Base-by-base conservation (phyloP, 495 filamentous ascomycete species). In the Neurospora tetrasperma region DNA sequence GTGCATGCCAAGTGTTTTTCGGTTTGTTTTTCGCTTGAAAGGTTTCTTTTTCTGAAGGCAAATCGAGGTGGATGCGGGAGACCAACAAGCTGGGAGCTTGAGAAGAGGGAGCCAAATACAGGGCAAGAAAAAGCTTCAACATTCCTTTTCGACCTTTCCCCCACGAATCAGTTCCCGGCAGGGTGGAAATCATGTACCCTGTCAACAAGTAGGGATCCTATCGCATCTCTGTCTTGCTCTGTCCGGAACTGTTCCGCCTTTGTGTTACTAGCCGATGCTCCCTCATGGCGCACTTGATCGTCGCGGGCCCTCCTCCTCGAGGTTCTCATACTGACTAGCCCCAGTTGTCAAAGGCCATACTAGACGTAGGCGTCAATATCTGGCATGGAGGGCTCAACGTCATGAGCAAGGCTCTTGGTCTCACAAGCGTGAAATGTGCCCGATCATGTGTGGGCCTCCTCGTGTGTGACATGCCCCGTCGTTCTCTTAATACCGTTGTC, bases 401-500 rank as follows among this genome's bases (percentile, higher is more conserved):
- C 54, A 66, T 66, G 27, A 66, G 54, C 54, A 31, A 31, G 54
- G 54, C 54, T 62, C 12, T 16, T 23, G 35, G 54, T 66, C 54
- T 18, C 27, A 35, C 54, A 66, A 35, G 54, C 23, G 54, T 66
- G 27, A 66, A 66, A 6, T 66, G 54, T 66, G 54, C 54, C 54
- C 35, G 54, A 38, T 66, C 54, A 3, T 4, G 54, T 66, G 54
- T 35, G 27, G 54, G 27, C 54, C 54, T 66, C 54, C 14, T 31
- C 35, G 27, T 35, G 54, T 66, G 54, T 66, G 27, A 66, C 54
- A 66, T 46, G 12, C 10, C 31, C 40, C 2, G 16, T 41, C 31
- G 40, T 11, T 71, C 69, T 71, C 69, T 71, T 48, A 70, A 48
- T 71, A 43, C 69, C 69, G 69, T 66, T 70, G 69, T 71, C 69